Base-by-base conservation (phyloP, 768 basidiomycete genomes). In the Leccinellum albellum region DNA sequence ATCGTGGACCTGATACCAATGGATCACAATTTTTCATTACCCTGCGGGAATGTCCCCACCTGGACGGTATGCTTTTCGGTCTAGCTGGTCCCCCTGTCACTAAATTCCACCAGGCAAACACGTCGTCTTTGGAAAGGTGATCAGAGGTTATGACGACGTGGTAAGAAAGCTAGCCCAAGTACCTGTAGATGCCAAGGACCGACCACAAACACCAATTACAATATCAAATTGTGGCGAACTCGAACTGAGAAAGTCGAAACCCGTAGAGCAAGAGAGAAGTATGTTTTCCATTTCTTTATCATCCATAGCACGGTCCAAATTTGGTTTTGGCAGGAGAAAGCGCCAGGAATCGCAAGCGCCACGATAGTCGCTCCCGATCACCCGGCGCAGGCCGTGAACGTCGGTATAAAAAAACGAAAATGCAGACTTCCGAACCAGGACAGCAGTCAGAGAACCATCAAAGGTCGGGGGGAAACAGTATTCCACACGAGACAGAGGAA, bases 21-120 rank as follows among this genome's bases (percentile, higher is more conserved):
- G 85, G 87, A 35, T 89, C 87, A 1, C 93, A 95, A 61, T 95
- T 88, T 68, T 94, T 95, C 68, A 77, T 94, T 59, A 92, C 93
- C 21, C 78, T 95, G 12, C 78, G 81, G n/a, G 79, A 82, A 15
- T 85, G 88, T 58, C 82, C 86, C 4, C 89, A 92, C 68, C 70
- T 92, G 46, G 80, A 88, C 66, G 91, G 91, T 77, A 73, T 73
- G 74, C 60, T 0, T 51, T 44, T 51, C 1, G 0, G 47, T 21
- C 5, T 13, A n/a, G n/a, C 37, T 31, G 8, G 31, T 49, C 28
- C 37, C 44, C 45, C 15, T 60, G 13, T 37, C 48, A 32, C 55
- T 53, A 15, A 57, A 52, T 15, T 31, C 17, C 17, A 44, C 1
- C 58, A 85, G 84, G 84, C 40, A 85, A 85, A 69, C 84, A 85